Percentiles rank a stretch among this genome's conserved stretches.
These are phyloP conservation scores for Saitozyma podzolica DNA, from an alignment of 768 basidiomycete genomes.

Conservation along the genomic window DNA sequence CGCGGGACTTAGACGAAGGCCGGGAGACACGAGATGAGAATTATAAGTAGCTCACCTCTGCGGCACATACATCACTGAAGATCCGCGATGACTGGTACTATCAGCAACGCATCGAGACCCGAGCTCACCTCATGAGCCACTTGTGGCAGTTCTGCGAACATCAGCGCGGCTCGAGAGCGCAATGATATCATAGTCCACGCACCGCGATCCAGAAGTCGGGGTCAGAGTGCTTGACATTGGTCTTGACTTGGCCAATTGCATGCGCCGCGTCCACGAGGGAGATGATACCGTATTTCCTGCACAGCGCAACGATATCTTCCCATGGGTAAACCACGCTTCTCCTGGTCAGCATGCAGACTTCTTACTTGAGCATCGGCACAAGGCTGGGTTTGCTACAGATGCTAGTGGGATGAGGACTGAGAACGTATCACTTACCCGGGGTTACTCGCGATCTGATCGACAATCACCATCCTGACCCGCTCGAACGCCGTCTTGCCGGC, in stretches of 20 bases:
- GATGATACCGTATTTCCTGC: slow-evolving; percentile 52
- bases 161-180: neutral
- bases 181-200: slow-evolving; percentile 28
- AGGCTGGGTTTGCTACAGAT: no score
- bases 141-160: slow-evolving; percentile 74
- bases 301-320: neutral
- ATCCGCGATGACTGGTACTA: slow-evolving; percentile 58
- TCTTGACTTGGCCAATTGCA: slow-evolving; percentile 66
- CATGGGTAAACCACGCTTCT: neutral
- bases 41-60: slow-evolving; percentile 55
- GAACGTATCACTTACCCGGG: slow-evolving; percentile 54
- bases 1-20: neutral
- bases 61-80: slow-evolving; percentile 73
- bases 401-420: neutral
- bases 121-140: slow-evolving; percentile 63
- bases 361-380: slow-evolving; percentile 20
- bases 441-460: neutral
- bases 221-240: slow-evolving; percentile 60
- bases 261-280: slow-evolving; percentile 80
- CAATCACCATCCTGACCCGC: slow-evolving; percentile 8
- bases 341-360: slow-evolving; percentile 56
- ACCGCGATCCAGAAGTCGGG: slow-evolving; percentile 82
- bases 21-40: neutral
- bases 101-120: slow-evolving; percentile 5
- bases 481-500: slow-evolving; percentile 61